Percentiles rank a stretch among this genome's conserved stretches.
Evolutionary conservation across 2,329 filamentous ascomycete genomes (phyloP).

Genomic region (Davidsoniella eucalypti): DNA sequence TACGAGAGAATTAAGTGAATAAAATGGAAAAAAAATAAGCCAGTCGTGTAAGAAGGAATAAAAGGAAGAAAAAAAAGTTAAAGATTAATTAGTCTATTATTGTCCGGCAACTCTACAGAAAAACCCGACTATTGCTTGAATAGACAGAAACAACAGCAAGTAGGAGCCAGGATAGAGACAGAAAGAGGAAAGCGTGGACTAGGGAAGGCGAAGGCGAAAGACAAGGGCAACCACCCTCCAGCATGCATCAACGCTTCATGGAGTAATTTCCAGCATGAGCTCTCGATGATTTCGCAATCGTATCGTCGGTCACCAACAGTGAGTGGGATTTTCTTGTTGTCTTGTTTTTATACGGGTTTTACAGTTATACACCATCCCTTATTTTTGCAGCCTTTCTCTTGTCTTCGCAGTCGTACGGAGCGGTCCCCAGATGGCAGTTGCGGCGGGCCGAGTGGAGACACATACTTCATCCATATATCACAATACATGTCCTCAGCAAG

Average conservation of each 20-base stretch:
- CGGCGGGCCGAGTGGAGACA: no score
- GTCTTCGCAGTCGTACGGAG: no score
- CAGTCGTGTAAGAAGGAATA: background rate
- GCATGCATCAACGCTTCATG: no score
- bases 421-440: no score
- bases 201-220: background rate
- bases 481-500: no score
- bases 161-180: background rate
- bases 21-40: background rate
- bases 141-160: background rate
- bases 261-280: no score
- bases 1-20: background rate
- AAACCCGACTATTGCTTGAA: background rate
- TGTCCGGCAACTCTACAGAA: background rate
- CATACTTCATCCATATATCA: no score
- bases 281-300: background rate
- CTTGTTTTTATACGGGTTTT: no score
- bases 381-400: no score
- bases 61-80: background rate
- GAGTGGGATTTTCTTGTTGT: no score
- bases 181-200: background rate
- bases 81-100: background rate
- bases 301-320: background rate
- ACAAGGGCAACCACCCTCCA: no score
- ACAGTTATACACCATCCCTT: no score